Evolutionary conservation across 768 basidiomycete species (phyloP).

Genomic region (Lentinula sp.): DNA sequence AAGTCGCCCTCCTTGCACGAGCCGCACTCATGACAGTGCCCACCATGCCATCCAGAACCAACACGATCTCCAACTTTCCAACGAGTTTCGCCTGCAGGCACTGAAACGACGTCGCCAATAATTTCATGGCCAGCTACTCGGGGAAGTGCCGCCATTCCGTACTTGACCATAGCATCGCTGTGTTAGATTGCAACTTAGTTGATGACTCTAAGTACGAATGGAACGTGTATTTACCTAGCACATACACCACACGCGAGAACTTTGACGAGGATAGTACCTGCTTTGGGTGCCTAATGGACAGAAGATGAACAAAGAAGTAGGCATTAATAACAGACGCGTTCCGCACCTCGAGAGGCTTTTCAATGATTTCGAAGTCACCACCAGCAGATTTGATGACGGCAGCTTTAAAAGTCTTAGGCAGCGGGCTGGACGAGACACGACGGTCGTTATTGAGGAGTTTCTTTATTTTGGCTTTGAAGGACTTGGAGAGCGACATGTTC

Average conservation of each 20-base stretch:
- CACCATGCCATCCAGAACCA: slow-evolving; percentile 1
- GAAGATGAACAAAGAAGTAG: neutral
- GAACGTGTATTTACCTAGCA: neutral
- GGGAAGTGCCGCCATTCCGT: neutral
- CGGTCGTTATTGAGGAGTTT: neutral
- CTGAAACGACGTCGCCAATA: neutral
- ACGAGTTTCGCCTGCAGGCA: neutral
- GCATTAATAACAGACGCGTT: neutral
- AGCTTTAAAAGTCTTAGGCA: slow-evolving; percentile 1
- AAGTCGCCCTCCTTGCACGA: slow-evolving; percentile 1
- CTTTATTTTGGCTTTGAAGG: neutral
- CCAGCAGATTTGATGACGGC: neutral
- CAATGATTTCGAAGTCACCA: neutral
- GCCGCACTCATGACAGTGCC: neutral
- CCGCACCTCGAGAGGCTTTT: neutral
- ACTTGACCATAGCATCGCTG: neutral
- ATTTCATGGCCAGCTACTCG: neutral
- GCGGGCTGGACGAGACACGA: neutral
- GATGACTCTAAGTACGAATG: too few relatives aligned
- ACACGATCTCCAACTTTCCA: slow-evolving; percentile 4
- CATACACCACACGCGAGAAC: slow-evolving; percentile 1
- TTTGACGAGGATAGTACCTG: neutral
- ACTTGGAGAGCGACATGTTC: neutral
- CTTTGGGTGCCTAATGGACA: neutral
- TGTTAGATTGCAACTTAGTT: neutral